Base-by-base conservation (phyloP, 2,329 filamentous ascomycete genomes). In the Aureobasidium sp. region DNA sequence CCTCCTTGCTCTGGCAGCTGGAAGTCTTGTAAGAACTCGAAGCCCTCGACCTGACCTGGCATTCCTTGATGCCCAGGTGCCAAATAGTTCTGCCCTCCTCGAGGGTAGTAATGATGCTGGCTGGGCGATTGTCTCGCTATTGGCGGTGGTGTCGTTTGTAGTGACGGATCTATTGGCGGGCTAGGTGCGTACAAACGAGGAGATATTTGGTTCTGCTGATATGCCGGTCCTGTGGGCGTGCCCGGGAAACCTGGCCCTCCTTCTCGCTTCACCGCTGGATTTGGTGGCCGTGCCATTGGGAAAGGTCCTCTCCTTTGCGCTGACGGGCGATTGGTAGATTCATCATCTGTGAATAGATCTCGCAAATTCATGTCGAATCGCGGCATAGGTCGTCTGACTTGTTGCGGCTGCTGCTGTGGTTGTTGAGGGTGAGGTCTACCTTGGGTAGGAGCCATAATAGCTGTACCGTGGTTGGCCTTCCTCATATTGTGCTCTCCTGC, bases 291-390 rank as follows among this genome's bases (percentile, higher is more conserved):
- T 12, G 46, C 15, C 44, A 60, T 34, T 10, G 57, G 61, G 72
- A 75, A 34, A 63, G 63, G 60, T 67, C 51, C 29, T 37, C 55
- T 48, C 34, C 48, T 39, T 68, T 68, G 73, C 71, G 5, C 64
- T 29, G 65, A 71, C 61, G 76, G 69, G 57, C 71, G 71, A 69
- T 73, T 64, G 69, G 71, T 56, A 66, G 70, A 64, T 46, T 73
- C 71, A 52, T 76, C 76, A 36, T 81, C 79, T 5, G 73, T 75
- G 69, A 82, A 82, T 1, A 83, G 71, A 62, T 81, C 79, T 43
- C 75, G 78, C 12, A 82, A 71, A 64, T 82, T 80, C 78, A 82
- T 82, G 70, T 86, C 84, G 69, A 86, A 86, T 62, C 78, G 77
- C 3, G 83, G 83, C 13, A 79, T 68, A 20, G 79, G 81, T 20